Percentiles rank a stretch among this genome's conserved stretches.
Evolutionary conservation across 2,329 filamentous ascomycete genomes (phyloP).

Genomic region (Thielaviopsis euricoi): DNA sequence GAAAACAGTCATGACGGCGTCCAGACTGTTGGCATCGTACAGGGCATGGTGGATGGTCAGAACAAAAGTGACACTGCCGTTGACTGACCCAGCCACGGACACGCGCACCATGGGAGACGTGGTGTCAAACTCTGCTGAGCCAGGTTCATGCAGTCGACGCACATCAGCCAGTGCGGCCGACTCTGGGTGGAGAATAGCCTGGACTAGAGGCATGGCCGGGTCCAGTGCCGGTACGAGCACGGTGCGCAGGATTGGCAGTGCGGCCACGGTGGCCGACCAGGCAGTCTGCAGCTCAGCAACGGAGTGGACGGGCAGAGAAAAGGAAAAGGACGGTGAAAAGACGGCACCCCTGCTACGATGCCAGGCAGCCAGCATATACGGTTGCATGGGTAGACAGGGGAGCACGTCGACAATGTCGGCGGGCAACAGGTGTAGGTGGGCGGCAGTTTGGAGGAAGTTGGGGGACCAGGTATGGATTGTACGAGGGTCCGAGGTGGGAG

Average conservation of each 20-base stretch:
- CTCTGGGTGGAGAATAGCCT: slow-evolving; percentile 35
- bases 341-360: slow-evolving; percentile 45
- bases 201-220: slow-evolving; percentile 37
- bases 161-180: neutral
- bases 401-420: slow-evolving; percentile 38
- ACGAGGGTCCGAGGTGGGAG: too few relatives aligned
- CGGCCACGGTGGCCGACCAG: slow-evolving; percentile 42
- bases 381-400: slow-evolving; percentile 60
- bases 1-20: slow-evolving; percentile 37
- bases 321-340: slow-evolving; percentile 62
- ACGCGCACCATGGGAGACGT: slow-evolving; percentile 4
- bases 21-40: slow-evolving; percentile 73
- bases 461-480: slow-evolving; percentile 3
- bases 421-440: slow-evolving; percentile 18
- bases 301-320: slow-evolving; percentile 28
- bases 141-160: neutral
- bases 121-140: neutral
- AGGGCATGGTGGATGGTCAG: slow-evolving; percentile 68
- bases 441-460: neutral
- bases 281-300: slow-evolving; percentile 31
- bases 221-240: slow-evolving; percentile 38
- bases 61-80: slow-evolving; percentile 21
- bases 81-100: slow-evolving; percentile 6
- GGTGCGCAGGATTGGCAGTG: slow-evolving; percentile 53
- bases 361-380: slow-evolving; percentile 68